phyloP scores from a whole-genome alignment of 2,329 filamentous ascomycete genomes.

The Monilinia laxa region DNA sequence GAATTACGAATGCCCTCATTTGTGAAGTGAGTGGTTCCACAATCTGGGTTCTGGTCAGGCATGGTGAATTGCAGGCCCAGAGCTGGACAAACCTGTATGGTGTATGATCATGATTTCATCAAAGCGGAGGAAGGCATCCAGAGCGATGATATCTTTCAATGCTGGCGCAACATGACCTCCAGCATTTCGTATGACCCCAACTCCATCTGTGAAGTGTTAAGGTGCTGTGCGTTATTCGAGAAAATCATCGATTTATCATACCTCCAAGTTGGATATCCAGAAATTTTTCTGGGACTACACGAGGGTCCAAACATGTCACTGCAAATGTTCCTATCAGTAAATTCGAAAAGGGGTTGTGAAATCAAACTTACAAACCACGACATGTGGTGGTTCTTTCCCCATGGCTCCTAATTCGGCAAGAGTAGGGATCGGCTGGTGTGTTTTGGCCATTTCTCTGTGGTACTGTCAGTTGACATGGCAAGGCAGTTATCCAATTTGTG shows the following conservation, averaged over 20 bases:
- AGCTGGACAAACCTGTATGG: slow-evolving; percentile 33
- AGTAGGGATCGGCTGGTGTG: slow-evolving; percentile 24
- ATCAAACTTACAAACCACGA: slow-evolving; percentile 19
- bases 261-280: slow-evolving; percentile 24
- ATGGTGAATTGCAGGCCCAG: background rate
- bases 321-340: background rate
- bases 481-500: background rate
- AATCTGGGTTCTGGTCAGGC: slow-evolving; percentile 25
- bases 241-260: background rate
- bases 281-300: slow-evolving; percentile 23
- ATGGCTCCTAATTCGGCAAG: slow-evolving; percentile 20
- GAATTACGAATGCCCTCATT: slow-evolving; percentile 30
- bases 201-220: slow-evolving; percentile 23
- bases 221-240: background rate
- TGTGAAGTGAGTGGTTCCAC: slow-evolving; percentile 32
- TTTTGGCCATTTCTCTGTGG: slow-evolving; percentile 12
- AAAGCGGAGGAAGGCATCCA: slow-evolving; percentile 31
- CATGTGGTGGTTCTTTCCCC: slow-evolving; percentile 4
- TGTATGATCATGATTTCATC: slow-evolving; percentile 37
- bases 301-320: slow-evolving; percentile 26
- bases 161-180: slow-evolving; percentile 33
- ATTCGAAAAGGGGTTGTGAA: background rate
- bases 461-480: too few relatives aligned
- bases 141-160: slow-evolving; percentile 32
- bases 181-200: slow-evolving; percentile 32